phyloP scores from a whole-genome alignment of 495 filamentous ascomycete genomes.

The Xylaria nigripes region DNA sequence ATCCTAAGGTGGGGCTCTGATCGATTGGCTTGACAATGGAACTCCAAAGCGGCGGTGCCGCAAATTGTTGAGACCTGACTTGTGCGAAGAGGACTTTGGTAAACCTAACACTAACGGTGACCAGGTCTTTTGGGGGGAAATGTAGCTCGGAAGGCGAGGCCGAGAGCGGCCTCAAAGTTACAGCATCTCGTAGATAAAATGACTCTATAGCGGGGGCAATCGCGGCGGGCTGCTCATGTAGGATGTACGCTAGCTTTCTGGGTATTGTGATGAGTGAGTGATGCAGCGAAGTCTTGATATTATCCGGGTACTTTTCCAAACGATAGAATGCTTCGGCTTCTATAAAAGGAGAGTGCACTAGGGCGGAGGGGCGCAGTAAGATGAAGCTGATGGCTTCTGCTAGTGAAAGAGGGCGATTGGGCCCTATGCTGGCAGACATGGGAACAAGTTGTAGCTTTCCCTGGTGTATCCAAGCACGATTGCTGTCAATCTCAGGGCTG shows the following conservation, averaged over 20 bases:
- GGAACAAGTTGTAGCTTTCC: slow-evolving; percentile 71
- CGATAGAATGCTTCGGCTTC: slow-evolving; percentile 89
- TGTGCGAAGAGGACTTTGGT: slow-evolving; percentile 88
- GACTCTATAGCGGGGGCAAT: slow-evolving; percentile 80
- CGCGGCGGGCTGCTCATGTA: slow-evolving; percentile 61
- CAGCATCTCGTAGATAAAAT: slow-evolving; percentile 87
- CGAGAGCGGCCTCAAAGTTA: slow-evolving; percentile 61
- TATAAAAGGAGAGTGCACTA: slow-evolving; percentile 59
- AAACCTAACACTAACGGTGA: slow-evolving; percentile 69
- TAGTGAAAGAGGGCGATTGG: slow-evolving; percentile 46
- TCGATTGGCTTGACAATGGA: slow-evolving; percentile 20
- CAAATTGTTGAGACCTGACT: slow-evolving; percentile 81
- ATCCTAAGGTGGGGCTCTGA: slow-evolving; percentile 1
- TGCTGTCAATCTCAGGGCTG: slow-evolving; percentile 80
- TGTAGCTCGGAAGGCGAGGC: slow-evolving; percentile 29
- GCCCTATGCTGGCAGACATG: slow-evolving; percentile 17
- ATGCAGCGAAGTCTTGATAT: slow-evolving; percentile 64
- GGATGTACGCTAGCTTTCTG: slow-evolving; percentile 70
- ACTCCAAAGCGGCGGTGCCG: slow-evolving; percentile 56
- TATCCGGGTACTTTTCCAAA: slow-evolving; percentile 68
- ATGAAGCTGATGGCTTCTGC: slow-evolving; percentile 54
- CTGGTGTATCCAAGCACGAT: slow-evolving; percentile 75
- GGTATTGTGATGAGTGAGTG: slow-evolving; percentile 64
- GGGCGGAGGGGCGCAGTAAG: slow-evolving; percentile 36
- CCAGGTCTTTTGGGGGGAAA: slow-evolving; percentile 71